phyloP scores from a whole-genome alignment of 2,329 filamentous ascomycete species.

The Xenosphaeropsis pyriputrescens region DNA sequence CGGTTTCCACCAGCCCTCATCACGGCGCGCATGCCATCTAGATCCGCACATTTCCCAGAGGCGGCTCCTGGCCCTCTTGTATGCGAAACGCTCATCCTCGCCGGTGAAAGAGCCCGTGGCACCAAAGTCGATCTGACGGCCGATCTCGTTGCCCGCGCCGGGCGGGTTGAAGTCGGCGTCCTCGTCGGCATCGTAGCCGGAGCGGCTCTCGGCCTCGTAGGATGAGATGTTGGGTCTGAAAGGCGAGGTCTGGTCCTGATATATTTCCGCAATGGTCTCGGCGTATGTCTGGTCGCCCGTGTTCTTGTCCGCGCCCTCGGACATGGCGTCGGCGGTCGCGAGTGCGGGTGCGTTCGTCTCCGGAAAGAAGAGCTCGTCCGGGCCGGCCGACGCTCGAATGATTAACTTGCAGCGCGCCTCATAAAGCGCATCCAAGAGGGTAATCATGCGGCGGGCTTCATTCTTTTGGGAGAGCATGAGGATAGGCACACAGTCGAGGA shows the following conservation, averaged over 20 bases:
- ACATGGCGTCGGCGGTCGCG: constrained; percentile 12
- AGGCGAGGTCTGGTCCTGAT: constrained; percentile 61
- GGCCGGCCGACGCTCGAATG: constrained; percentile 49
- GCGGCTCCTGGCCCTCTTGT: constrained; percentile 61
- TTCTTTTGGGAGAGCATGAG: constrained; percentile 59
- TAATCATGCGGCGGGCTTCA: constrained; percentile 69
- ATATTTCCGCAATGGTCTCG: constrained; percentile 59
- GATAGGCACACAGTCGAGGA: constrained; percentile 55
- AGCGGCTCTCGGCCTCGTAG: constrained; percentile 33
- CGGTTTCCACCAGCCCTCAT: constrained; percentile 53
- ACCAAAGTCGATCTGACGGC: constrained; percentile 40
- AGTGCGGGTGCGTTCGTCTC: constrained; percentile 22
- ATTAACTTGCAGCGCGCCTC: constrained; percentile 68
- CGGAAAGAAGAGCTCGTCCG: constrained; percentile 68
- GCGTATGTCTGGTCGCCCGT: constrained; percentile 39
- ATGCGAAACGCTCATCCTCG: constrained; percentile 71
- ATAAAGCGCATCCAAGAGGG: constrained; percentile 65
- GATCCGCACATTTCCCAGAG: constrained; percentile 70
- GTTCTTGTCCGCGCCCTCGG: constrained; percentile 17
- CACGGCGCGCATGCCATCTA: constrained; percentile 52
- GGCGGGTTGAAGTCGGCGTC: constrained; percentile 35
- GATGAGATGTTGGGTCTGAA: constrained; percentile 67
- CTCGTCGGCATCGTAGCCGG: constrained; percentile 38
- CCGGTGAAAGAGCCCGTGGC: constrained; percentile 58
- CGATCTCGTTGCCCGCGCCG: constrained; percentile 22